Percentiles rank a stretch among this genome's conserved stretches.
These are phyloP conservation scores for Jackrogersella minutella DNA, from an alignment of 495 filamentous ascomycete genomes.

Conservation along the genomic window DNA sequence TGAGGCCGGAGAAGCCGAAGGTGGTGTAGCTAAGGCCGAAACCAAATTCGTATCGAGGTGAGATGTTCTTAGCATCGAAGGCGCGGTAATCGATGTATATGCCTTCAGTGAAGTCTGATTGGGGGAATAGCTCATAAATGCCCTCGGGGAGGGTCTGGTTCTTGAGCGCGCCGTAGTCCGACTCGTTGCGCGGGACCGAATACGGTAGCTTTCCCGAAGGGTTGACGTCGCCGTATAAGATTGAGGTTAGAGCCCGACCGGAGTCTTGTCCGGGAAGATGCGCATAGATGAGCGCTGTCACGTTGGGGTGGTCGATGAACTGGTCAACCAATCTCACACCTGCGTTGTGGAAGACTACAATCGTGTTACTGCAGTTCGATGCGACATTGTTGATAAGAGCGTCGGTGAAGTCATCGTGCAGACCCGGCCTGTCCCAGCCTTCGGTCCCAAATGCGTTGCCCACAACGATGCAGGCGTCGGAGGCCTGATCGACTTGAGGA, in stretches of 20 bases:
- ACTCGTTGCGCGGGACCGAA: constrained; percentile 69
- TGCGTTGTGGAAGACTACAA: constrained; percentile 69
- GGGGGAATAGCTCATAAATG: constrained; percentile 56
- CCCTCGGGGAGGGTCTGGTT: constrained; percentile 47
- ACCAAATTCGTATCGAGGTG: constrained; percentile 74
- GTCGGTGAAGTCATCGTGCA: constrained; percentile 63
- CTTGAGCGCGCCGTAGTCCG: constrained; percentile 62
- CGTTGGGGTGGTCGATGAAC: constrained; percentile 68
- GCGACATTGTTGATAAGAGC: constrained; percentile 66
- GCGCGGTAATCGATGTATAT: constrained; percentile 72
- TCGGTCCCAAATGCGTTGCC: constrained; percentile 69
- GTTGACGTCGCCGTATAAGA: constrained; percentile 67
- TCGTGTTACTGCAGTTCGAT: constrained; percentile 63
- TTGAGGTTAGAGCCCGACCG: constrained; percentile 61
- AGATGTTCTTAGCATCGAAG: constrained; percentile 70
- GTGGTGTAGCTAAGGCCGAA: constrained; percentile 76
- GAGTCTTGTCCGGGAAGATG: constrained; percentile 70
- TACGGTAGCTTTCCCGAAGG: constrained; percentile 75
- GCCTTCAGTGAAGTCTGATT: constrained; percentile 71
- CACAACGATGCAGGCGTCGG: constrained; percentile 74
- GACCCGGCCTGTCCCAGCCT: constrained; percentile 52
- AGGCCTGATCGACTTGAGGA: constrained; percentile 53
- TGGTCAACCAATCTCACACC: constrained; percentile 65
- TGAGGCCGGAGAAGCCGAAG: constrained; percentile 60
- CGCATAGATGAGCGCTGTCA: constrained; percentile 68